These are phyloP conservation scores for Ustilago curta DNA, from an alignment of 1,284 basidiomycete species.

Conservation along the genomic window DNA sequence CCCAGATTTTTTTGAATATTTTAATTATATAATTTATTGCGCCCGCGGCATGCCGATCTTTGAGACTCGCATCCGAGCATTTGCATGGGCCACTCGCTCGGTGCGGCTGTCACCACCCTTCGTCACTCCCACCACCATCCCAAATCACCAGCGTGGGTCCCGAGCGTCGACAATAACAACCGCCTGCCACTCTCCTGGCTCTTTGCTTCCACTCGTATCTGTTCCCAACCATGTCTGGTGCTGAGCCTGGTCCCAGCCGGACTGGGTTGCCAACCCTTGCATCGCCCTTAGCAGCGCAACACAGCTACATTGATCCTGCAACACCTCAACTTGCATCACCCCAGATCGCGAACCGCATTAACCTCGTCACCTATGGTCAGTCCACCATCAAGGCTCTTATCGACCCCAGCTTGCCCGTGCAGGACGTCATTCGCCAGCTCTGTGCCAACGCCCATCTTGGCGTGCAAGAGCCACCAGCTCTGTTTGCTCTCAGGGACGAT, in stretches of 20 bases:
- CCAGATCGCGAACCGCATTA: slow-evolving; percentile 47
- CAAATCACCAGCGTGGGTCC: no score
- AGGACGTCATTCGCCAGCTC: slow-evolving; percentile 67
- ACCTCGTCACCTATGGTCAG: slow-evolving; percentile 60
- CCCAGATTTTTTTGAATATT: slow-evolving; percentile 1
- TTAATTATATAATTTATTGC: slow-evolving; percentile 3
- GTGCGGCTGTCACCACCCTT: background rate
- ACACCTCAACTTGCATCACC: slow-evolving; percentile 28
- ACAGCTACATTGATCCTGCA: slow-evolving; percentile 22
- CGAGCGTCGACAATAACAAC: background rate
- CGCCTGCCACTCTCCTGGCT: background rate
- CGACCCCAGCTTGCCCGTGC: slow-evolving; percentile 55
- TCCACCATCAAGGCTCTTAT: slow-evolving; percentile 63
- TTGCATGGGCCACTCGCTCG: background rate
- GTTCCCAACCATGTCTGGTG: slow-evolving; percentile 19
- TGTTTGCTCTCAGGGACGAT: slow-evolving; percentile 84
- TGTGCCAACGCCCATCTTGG: slow-evolving; percentile 75
- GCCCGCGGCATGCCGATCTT: slow-evolving; percentile 9
- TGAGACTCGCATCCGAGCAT: background rate
- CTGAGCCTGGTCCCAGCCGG: slow-evolving; percentile 29
- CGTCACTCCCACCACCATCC: background rate
- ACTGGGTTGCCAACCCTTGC: slow-evolving; percentile 9
- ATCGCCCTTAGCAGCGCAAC: slow-evolving; percentile 10
- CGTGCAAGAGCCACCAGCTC: slow-evolving; percentile 81
- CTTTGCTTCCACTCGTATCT: background rate